phyloP scores from a whole-genome alignment of 2,329 filamentous ascomycete species.

The Fragosphaeria purpurea region DNA sequence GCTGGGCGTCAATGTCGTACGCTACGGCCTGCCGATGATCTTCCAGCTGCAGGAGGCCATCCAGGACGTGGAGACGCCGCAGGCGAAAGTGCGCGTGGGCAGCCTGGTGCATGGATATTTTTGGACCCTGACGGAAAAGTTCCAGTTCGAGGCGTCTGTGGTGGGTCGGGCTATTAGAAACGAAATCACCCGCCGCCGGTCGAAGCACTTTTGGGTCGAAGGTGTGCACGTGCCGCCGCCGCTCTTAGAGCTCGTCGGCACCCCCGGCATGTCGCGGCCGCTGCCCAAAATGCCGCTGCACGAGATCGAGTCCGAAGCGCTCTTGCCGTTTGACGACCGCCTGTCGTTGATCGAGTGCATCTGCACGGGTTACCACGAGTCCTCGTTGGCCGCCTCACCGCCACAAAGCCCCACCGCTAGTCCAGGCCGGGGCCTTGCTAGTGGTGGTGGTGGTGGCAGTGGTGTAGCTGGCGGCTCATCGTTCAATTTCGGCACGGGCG shows the following conservation, averaged over 20 bases:
- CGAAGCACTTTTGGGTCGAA: conserved; percentile 69
- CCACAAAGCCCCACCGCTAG: conserved; percentile 60
- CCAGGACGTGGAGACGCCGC: conserved; percentile 50
- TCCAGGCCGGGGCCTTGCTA: conserved; percentile 43
- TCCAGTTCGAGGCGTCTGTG: conserved; percentile 61
- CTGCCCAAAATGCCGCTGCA: conserved; percentile 38
- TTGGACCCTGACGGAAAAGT: conserved; percentile 66
- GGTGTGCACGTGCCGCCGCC: conserved; percentile 62
- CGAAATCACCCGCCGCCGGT: conserved; percentile 66
- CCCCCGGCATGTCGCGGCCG: conserved; percentile 34
- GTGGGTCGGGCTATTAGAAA: conserved; percentile 62
- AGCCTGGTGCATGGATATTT: conserved; percentile 86
- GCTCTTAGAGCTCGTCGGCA: conserved; percentile 50
- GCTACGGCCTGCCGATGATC: conserved; percentile 78
- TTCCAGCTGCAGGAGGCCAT: conserved; percentile 82
- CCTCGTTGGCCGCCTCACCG: conserved; percentile 40
- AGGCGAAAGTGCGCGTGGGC: conserved; percentile 68
- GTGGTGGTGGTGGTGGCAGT: not conserved
- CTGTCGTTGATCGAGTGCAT: conserved; percentile 64
- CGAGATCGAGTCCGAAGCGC: conserved; percentile 49
- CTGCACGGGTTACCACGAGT: conserved; percentile 56
- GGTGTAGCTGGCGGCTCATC: not conserved
- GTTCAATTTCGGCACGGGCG: conserved; percentile 1
- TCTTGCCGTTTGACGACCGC: conserved; percentile 68
- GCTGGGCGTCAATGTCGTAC: conserved; percentile 72